Percentiles rank a stretch among this genome's conserved stretches.
These are phyloP conservation scores for Mycena alexandri DNA, from an alignment of 768 basidiomycete species.

Conservation along the genomic window DNA sequence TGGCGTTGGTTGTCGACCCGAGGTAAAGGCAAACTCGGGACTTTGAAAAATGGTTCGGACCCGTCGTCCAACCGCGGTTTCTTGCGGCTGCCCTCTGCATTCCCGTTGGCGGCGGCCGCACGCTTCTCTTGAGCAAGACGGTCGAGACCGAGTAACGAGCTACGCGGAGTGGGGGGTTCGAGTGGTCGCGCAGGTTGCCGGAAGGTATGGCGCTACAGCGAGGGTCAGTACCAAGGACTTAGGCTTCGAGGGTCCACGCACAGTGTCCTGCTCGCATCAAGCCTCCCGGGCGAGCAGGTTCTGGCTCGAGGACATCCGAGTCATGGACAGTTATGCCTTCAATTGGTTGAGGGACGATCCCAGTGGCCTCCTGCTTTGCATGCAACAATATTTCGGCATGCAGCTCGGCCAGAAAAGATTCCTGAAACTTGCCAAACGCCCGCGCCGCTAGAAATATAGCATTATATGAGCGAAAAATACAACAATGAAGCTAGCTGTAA, in stretches of 20 bases:
- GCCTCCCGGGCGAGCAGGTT: constrained; percentile 82
- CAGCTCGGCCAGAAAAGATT: constrained; percentile 81
- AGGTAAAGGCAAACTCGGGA: constrained; percentile 77
- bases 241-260: constrained; percentile 47
- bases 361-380: constrained; percentile 72
- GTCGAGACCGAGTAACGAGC: constrained; percentile 90
- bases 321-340: constrained; percentile 84
- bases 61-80: constrained; percentile 72
- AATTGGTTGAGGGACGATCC: constrained; percentile 67
- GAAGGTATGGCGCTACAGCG: constrained; percentile 81
- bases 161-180: constrained; percentile 82
- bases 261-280: constrained; percentile 76
- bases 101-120: constrained; percentile 61
- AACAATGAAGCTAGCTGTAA: not conserved
- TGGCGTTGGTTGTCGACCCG: constrained; percentile 73
- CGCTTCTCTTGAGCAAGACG: constrained; percentile 91
- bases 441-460: constrained; percentile 67
- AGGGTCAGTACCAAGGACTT: not conserved
- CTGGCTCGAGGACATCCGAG: constrained; percentile 88
- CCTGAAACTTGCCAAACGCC: constrained; percentile 89
- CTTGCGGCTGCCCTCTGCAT: constrained; percentile 69
- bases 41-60: constrained; percentile 90
- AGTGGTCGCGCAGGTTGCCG: constrained; percentile 78
- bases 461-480: constrained; percentile 9
- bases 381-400: constrained; percentile 85